These are phyloP conservation scores for Staphylotrichum longicolle DNA, from an alignment of 495 filamentous ascomycete genomes.

Conservation along the genomic window DNA sequence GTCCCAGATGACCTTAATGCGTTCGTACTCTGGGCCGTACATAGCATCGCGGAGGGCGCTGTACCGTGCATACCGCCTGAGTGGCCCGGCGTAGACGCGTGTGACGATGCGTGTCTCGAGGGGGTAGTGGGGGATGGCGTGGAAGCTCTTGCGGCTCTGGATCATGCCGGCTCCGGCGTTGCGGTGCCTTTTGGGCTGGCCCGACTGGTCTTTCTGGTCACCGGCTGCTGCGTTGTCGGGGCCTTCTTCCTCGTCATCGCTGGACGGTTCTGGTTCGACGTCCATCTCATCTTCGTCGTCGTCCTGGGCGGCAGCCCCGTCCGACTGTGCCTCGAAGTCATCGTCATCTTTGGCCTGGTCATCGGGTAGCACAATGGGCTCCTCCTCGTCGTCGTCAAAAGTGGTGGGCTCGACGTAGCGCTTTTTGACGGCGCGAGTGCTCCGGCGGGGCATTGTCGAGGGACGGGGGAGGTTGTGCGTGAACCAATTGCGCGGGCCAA, in stretches of 20 bases:
- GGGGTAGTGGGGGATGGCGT: constrained; percentile 45
- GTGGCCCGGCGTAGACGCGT: constrained; percentile 46
- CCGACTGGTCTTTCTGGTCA: constrained; percentile 16
- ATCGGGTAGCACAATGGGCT: constrained; percentile 20
- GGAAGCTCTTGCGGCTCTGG: constrained; percentile 29
- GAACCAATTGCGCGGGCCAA: no score
- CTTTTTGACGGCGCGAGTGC: constrained; percentile 28
- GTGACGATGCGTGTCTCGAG: constrained; percentile 47
- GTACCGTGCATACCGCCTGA: constrained; percentile 46
- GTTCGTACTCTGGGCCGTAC: constrained; percentile 43
- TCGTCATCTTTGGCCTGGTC: constrained; percentile 24
- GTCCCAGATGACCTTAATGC: constrained; percentile 40
- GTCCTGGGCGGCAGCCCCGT: constrained; percentile 6
- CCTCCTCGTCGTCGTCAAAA: constrained; percentile 30
- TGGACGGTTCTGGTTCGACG: constrained; percentile 7
- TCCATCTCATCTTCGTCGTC: constrained; percentile 9
- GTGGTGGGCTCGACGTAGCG: constrained; percentile 25
- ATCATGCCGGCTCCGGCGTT: constrained; percentile 30
- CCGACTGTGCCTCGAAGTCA: constrained; percentile 24
- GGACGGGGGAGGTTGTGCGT: background rate
- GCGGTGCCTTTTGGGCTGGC: constrained; percentile 23
- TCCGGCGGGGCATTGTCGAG: constrained; percentile 22
- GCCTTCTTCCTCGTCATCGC: constrained; percentile 27
- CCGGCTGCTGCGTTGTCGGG: constrained; percentile 28
- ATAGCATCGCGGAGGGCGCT: constrained; percentile 42